Conservation (phyloP, 208 protist genomes). For the Wallacemonas sp. region DNA sequence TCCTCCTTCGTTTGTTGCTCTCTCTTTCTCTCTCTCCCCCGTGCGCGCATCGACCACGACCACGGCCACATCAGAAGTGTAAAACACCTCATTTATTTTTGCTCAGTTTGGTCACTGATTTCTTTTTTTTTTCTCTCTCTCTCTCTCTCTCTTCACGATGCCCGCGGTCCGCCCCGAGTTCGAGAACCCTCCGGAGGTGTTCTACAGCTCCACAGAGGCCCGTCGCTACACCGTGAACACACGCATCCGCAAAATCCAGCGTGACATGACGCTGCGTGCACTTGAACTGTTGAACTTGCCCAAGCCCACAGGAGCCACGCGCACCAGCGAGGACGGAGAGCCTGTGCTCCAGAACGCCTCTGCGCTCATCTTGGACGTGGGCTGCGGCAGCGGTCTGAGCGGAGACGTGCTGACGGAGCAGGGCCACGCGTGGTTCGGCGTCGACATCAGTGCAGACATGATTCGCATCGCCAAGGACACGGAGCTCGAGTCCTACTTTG, state of each 20-base stretch:
- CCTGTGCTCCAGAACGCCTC: constrained; percentile 16
- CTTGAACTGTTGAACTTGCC: constrained; percentile 97
- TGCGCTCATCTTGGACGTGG: constrained; percentile 97
- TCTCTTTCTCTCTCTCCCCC: no score
- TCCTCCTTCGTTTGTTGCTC: no score
- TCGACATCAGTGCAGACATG: constrained; percentile 97
- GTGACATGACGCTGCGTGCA: constrained; percentile 96
- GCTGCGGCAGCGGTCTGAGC: constrained; percentile 98
- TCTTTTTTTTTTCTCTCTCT: constrained; percentile 7
- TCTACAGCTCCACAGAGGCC: constrained; percentile 96
- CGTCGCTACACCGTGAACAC: constrained; percentile 94
- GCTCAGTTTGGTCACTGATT: no score
- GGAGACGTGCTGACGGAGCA: constrained; percentile 94
- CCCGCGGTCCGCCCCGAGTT: constrained; percentile 88
- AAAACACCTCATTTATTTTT: no score
- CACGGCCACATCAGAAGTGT: no score
- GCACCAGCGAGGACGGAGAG: constrained; percentile 22
- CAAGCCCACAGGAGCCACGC: constrained; percentile 11
- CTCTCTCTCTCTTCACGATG: constrained; percentile 34
- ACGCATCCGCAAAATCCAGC: constrained; percentile 97
- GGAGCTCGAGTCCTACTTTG: constrained; percentile 55
- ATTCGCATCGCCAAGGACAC: constrained; percentile 85
- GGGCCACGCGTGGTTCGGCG: constrained; percentile 97
- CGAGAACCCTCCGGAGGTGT: constrained; percentile 94
- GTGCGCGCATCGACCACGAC: no score